Evolutionary conservation across 2,329 filamentous ascomycete species (phyloP), one percentile per base, ranked within the genome.

Genomic region (Pseudogymnoascus sp.): DNA sequence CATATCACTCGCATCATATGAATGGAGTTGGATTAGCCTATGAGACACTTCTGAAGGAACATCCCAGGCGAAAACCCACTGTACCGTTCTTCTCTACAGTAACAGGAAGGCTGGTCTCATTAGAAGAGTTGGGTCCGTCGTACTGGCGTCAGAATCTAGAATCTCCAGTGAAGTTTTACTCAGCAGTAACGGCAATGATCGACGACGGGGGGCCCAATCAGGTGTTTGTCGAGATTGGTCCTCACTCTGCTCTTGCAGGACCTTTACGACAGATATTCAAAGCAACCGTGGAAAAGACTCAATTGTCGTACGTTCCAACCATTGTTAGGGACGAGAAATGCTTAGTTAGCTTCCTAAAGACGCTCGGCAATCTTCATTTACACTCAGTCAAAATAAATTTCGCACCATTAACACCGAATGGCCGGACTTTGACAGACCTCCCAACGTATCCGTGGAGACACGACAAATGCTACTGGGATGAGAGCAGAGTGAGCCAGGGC

Each of bases 381-480:
- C 33, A 51, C n/a, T 65, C 66, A 1, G 61, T 48, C n/a, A 25
- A 44, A 13, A 44, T 65, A 4, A 33, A 55, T 17, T 29, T 55
- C 29, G 48, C 27, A 3, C 13, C 29, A 17, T 8, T 55, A 21
- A 29, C 25, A 27, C 48, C 25, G 13, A 55, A 8, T 29, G 48
- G 48, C 6, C 48, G 48, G 8, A 31, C 36, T 7, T 42, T 84
- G 2, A 66, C 73, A 0, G 74, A 81, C 61, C 68, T 84, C 13
- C 80, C 81, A 1, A 72, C 75, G 2, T 84, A 84, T 64, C 74
- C 79, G 0, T 84, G 81, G 80, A 80, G 83, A 27, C 81, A 83
- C 62, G 69, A 71, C 15, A 78, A 75, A 31, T 71, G 68, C 0
- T 82, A 82, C 67, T 84, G 81, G 81, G 75, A 79, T 64, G 81